A percentile compares a stretch with the other conserved stretches of the same genome.
Conservation (phyloP, 2,329 filamentous ascomycete species). For the Aspergillus caelatus region DNA sequence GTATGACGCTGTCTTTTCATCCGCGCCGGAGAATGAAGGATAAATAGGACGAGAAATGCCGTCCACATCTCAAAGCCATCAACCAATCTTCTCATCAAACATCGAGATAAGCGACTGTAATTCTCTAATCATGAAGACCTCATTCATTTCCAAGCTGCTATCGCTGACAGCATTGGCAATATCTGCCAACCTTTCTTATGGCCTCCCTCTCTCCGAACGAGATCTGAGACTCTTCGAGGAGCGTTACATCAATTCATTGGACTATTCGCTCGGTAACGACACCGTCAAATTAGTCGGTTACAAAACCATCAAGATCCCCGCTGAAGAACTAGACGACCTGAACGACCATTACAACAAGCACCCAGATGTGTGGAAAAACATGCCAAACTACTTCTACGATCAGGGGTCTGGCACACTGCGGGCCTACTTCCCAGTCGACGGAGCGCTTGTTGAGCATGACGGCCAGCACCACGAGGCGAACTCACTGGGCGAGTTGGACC, state of each 20-base stretch:
- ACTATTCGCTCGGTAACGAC: neutral
- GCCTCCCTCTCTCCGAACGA: neutral
- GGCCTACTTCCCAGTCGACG: neutral
- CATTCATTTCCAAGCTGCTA: neutral
- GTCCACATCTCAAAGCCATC: neutral
- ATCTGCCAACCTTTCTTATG: neutral
- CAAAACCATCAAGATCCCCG: neutral
- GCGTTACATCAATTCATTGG: neutral
- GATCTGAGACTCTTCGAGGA: neutral
- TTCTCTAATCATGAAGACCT: neutral
- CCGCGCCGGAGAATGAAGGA: neutral
- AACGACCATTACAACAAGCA: constrained; percentile 3
- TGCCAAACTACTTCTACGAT: constrained; percentile 2
- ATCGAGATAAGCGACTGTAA: neutral
- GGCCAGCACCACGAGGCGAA: neutral
- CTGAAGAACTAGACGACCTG: neutral
- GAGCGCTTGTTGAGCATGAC: neutral
- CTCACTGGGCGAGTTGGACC: neutral
- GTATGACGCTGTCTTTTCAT: fast-evolving
- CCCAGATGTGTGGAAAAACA: neutral
- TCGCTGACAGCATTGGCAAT: neutral
- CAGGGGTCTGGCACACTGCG: neutral
- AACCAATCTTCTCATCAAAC: neutral
- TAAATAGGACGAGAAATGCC: neutral
- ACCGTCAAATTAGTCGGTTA: neutral